Conservation (phyloP, 257 asterid species). For the Fraxinus excelsior region DNA sequence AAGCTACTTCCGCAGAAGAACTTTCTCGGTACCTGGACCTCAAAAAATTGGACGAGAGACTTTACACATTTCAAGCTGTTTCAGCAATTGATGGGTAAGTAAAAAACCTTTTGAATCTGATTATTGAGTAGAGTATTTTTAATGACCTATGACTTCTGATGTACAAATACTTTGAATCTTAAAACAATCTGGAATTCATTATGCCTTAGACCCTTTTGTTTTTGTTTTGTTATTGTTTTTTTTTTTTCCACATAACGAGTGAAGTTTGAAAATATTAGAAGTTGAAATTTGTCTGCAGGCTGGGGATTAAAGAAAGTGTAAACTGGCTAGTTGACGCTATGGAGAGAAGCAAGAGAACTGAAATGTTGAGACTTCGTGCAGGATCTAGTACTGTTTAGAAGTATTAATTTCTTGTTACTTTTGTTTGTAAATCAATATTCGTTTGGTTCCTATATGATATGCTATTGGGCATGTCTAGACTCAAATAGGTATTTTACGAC, state of each 20-base stretch:
- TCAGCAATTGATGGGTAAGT: slow-evolving; percentile 76
- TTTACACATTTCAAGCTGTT: slow-evolving; percentile 62
- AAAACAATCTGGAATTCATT: neutral
- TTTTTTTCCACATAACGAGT: neutral
- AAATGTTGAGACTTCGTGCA: slow-evolving; percentile 64
- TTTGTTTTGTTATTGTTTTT: too few species aligned
- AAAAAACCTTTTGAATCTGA: neutral
- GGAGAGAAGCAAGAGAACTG: slow-evolving; percentile 90
- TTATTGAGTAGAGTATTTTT: neutral
- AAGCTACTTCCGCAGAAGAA: slow-evolving; percentile 74
- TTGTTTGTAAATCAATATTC: neutral
- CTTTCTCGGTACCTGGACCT: slow-evolving; percentile 71
- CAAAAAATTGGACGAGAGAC: slow-evolving; percentile 74
- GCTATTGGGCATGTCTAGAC: neutral
- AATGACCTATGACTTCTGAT: neutral
- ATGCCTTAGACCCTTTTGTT: neutral
- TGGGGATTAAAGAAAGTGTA: slow-evolving; percentile 75
- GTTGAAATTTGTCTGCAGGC: slow-evolving; percentile 44
- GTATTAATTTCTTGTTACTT: neutral
- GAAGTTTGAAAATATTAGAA: neutral
- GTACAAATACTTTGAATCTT: neutral
- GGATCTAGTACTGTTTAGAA: slow-evolving; percentile 47
- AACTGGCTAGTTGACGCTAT: slow-evolving; percentile 81
- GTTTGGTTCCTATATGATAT: neutral
- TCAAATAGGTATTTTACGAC: neutral